Conservation (phyloP, 371 early-diverging fungal species). For the Mortierella sp. region DNA sequence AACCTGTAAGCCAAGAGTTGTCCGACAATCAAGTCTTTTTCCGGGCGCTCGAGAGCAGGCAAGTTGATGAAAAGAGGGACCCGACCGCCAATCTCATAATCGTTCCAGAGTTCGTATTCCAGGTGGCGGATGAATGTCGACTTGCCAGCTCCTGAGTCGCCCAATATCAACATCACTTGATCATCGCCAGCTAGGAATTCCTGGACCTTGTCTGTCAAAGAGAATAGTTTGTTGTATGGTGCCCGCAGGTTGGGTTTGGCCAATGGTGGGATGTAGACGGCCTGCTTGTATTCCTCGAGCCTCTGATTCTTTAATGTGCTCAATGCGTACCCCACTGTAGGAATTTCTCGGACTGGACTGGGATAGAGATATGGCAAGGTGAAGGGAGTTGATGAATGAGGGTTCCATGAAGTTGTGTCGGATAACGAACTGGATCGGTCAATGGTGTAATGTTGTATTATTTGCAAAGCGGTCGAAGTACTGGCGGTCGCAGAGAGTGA, state of each 20-base stretch:
- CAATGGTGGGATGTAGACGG: not conserved
- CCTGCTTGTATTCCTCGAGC: not conserved
- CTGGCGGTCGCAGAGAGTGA: no score
- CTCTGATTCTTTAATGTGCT: not conserved
- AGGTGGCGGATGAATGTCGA: conserved; percentile 15
- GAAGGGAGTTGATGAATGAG: not conserved
- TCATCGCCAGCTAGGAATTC: not conserved
- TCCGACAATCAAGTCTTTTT: not conserved
- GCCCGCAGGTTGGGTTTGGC: conserved; percentile 3
- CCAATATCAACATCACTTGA: conserved; percentile 11
- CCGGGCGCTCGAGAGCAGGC: not conserved
- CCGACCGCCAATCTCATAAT: not conserved
- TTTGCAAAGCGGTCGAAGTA: no score
- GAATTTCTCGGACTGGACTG: not conserved
- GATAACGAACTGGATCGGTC: not conserved
- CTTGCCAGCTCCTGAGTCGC: conserved; percentile 18
- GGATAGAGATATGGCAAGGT: not conserved
- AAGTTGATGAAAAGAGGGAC: conserved; percentile 9
- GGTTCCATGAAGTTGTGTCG: not conserved
- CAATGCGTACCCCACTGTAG: not conserved
- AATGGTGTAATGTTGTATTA: not conserved
- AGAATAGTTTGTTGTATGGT: not conserved
- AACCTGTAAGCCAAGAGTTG: not conserved
- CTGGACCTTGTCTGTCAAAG: not conserved
- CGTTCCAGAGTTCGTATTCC: not conserved